Evolutionary conservation across 2,329 filamentous ascomycete species (phyloP), one percentile per base, ranked within the genome.

Genomic region (Cladosporium cucumerinum): DNA sequence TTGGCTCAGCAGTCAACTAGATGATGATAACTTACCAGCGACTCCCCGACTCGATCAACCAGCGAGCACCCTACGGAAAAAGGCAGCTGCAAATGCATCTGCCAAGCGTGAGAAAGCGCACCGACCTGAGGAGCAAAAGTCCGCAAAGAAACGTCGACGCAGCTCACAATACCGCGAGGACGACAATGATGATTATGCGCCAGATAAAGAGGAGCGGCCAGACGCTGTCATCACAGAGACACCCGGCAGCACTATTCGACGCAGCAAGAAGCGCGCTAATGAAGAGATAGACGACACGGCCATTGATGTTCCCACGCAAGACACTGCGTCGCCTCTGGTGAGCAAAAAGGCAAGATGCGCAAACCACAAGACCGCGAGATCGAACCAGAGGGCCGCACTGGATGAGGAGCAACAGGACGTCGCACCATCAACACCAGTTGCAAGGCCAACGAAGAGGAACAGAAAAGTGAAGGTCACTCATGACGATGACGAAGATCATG

Each of bases 181-280:
- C 39, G 69, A 67, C 48, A 66, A 65, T 12, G 65, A 66, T 25
- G 69, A 69, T 12, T 68, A 34, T 39, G 30, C n/a, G 54, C 30
- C 21, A 14, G 30, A 39, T 5, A 23, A 7, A 32, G n/a, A 57
- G 12, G 32, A 57, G 54, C 28, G 26, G 23, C 16, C 18, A 18
- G 54, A 57, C 21, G 11, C 30, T 21, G 11, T 57, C 26, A 8
- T 54, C 8, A 32, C n/a, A 57, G 54, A 57, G 21, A 57, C n/a
- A 21, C 54, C 54, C 11, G n/a, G 32, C 30, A 57, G 51, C 18
- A 54, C 26, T n/a, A 14, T 23, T 57, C n/a, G 30, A 57, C 54
- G 32, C 21, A 57, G 58, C 16, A 51, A 61, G 23, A 48, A 34
- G 28, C 43, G 43, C 28, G 28, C 58, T n/a, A 49, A 54, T 7